A percentile compares a stretch with the other conserved stretches of the same genome.
Evolutionary conservation across 208 protist species (phyloP).

Genomic region (Strigomonas culicis): DNA sequence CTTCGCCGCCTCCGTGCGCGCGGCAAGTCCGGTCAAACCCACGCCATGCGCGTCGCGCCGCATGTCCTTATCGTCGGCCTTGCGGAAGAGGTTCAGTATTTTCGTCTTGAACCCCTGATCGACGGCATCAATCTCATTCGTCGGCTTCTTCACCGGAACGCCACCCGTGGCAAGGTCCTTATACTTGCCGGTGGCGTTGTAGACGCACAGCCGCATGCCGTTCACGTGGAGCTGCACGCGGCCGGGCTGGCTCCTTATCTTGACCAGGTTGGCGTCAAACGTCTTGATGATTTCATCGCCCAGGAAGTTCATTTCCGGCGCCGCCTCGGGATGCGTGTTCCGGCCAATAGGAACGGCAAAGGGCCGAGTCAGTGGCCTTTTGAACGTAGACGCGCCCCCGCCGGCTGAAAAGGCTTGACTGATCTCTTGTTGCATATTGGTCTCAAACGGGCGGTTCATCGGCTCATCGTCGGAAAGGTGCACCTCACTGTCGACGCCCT

Average conservation of each 20-base stretch:
- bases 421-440: slow-evolving; percentile 11
- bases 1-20: slow-evolving; percentile 26
- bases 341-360: slow-evolving; percentile 3
- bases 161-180: slow-evolving; percentile 25
- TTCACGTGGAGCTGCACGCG: slow-evolving; percentile 78
- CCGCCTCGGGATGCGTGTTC: background rate
- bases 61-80: slow-evolving; percentile 13
- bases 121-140: background rate
- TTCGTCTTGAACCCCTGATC: slow-evolving; percentile 4
- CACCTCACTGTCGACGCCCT: slow-evolving; percentile 9
- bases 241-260: slow-evolving; percentile 51
- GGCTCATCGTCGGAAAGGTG: background rate
- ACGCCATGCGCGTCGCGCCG: slow-evolving; percentile 20
- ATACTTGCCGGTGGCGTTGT: slow-evolving; percentile 86
- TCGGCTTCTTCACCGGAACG: background rate
- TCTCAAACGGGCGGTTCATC: slow-evolving; percentile 19
- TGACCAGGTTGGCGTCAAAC: slow-evolving; percentile 53
- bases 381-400: background rate
- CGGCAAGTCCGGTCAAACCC: slow-evolving; percentile 16
- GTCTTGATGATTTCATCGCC: slow-evolving; percentile 43
- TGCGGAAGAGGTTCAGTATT: slow-evolving; percentile 15
- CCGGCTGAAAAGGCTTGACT: slow-evolving; percentile 3
- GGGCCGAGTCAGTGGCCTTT: background rate
- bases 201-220: slow-evolving; percentile 70
- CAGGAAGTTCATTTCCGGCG: background rate